These are phyloP conservation scores for Vitis hybrid DNA, from an alignment of 177 flowering plant genomes.

Conservation along the genomic window DNA sequence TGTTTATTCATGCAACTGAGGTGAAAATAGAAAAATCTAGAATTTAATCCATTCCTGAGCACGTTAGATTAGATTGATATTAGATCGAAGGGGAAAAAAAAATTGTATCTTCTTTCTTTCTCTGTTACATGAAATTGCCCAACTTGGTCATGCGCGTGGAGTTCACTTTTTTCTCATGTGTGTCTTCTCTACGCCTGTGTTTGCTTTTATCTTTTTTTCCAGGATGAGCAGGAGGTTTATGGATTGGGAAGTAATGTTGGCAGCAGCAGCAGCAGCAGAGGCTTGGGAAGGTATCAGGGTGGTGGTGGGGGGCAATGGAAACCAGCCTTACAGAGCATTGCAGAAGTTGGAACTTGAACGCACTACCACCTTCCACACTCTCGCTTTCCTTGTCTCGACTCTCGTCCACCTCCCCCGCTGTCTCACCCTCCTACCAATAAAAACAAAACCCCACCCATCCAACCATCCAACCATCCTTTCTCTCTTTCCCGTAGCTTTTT, in stretches of 20 bases:
- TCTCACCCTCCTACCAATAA: not conserved
- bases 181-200: not conserved
- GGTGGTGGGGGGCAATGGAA: constrained; percentile 59
- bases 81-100: too few relatives aligned
- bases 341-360: constrained; percentile 52
- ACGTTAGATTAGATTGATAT: too few relatives aligned
- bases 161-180: not conserved
- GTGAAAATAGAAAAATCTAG: too few relatives aligned
- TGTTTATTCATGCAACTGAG: too few relatives aligned
- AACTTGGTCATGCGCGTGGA: too few relatives aligned
- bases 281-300: constrained; percentile 24
- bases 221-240: constrained; percentile 28
- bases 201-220: not conserved
- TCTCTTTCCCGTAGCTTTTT: too few relatives aligned
- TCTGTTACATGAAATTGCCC: too few relatives aligned
- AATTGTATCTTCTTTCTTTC: too few relatives aligned
- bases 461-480: too few relatives aligned
- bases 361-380: not conserved
- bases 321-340: constrained; percentile 76
- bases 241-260: constrained; percentile 23
- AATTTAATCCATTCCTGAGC: too few relatives aligned
- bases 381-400: not conserved
- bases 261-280: constrained; percentile 13
- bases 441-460: not conserved
- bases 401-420: not conserved